phyloP scores from a whole-genome alignment of 345 rosid genomes.

The Syzygium oleosum region DNA sequence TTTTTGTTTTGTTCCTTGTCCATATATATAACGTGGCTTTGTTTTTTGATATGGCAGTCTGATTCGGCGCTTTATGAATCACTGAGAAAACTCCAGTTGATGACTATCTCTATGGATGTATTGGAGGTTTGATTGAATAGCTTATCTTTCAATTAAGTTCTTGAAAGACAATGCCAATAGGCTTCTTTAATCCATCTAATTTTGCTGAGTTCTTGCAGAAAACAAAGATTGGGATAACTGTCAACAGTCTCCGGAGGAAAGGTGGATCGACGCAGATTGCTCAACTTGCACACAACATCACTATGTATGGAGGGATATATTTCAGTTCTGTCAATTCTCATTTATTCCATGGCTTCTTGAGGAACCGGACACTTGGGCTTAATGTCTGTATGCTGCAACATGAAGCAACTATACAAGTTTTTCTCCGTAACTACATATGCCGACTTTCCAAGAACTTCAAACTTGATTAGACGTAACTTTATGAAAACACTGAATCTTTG shows the following conservation, averaged over 20 bases:
- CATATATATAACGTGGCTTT: not conserved
- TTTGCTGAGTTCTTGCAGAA: not conserved
- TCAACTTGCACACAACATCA: not conserved
- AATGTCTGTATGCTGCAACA: not conserved
- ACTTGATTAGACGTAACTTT: not conserved
- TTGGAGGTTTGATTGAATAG: not conserved
- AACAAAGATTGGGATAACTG: not conserved
- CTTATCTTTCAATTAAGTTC: not conserved
- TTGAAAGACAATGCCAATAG: not conserved
- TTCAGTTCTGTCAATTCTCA: not conserved
- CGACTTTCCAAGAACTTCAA: not conserved
- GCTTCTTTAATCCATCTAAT: not conserved
- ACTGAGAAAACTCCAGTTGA: not conserved
- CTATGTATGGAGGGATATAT: not conserved
- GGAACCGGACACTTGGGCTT: not conserved
- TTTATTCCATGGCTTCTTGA: not conserved
- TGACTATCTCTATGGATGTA: not conserved
- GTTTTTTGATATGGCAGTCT: not conserved
- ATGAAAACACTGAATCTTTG: not conserved
- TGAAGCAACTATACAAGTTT: not conserved
- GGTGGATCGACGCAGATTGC: not conserved
- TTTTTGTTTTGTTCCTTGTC: not conserved
- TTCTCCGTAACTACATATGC: not conserved
- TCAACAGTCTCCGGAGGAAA: not conserved
- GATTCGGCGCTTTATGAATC: not conserved